Evolutionary conservation across 2,329 filamentous ascomycete species (phyloP), one percentile per base, ranked within the genome.

Genomic region (Cladosporium sp.): DNA sequence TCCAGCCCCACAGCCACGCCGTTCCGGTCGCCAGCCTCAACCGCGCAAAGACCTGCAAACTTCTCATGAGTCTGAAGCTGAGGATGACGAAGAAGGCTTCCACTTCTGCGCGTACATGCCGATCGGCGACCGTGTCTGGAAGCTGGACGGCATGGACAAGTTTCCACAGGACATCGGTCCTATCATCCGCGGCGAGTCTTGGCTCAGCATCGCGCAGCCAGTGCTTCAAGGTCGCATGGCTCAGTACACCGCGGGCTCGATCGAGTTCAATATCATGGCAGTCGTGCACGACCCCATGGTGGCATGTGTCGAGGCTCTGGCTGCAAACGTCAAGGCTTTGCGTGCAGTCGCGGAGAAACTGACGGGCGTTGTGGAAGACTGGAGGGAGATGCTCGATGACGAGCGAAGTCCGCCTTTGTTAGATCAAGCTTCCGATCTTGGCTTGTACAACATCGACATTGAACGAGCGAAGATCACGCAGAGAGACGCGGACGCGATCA

Each of bases 71-170:
- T 78, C 80, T 37, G 78, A 78, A 37, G 10, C 33, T 31, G 50
- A 31, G 12, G 80, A 78, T 14, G 77, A 78, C n/a, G 80, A 84
- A 7, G 84, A 85, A 14, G 88, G 86, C 0, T 95, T 90, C 74
- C 94, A 98, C 75, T 98, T 95, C 77, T 90, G 96, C 69, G 93
- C 93, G 7, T 97, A 94, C 74, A 88, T 97, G 33, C 91, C 92
- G 2, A 85, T 88, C 16, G 83, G 85, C n/a, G 88, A 86, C 2
- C 82, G 86, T 65, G 85, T 97, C 16, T 97, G 92, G 92, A 91
- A 93, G 75, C 86, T 98, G 5, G 94, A 98, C 77, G 94, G 94
- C 5, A 81, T 97, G 26, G 88, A 93, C 75, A 81, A 81, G 50
- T 86, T 88, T 69, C 94, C 92, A 3, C 84, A 87, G 37, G 85